phyloP scores from a whole-genome alignment of 352 stramenopile genomes.

The Globisporangium iwayamae region DNA sequence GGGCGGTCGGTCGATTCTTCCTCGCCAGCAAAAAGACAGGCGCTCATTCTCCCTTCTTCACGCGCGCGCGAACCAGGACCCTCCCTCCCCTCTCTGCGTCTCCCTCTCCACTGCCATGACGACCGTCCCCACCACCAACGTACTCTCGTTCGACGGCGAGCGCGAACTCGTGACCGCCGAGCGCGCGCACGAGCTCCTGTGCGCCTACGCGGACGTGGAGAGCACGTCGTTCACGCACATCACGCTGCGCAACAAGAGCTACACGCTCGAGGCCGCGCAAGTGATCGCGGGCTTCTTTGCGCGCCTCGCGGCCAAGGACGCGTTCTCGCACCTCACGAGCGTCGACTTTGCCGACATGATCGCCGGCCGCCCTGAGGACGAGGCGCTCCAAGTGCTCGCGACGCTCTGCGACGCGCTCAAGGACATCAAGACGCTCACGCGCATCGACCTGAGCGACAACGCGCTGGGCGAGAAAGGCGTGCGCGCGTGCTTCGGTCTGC shows the following conservation, averaged over 20 bases:
- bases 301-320: slow-evolving; percentile 39
- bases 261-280: slow-evolving; percentile 70
- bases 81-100: neutral
- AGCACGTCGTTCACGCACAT: slow-evolving; percentile 64
- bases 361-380: slow-evolving; percentile 72
- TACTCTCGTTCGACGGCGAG: slow-evolving; percentile 59
- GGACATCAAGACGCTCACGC: slow-evolving; percentile 67
- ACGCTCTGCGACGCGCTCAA: slow-evolving; percentile 75
- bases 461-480: slow-evolving; percentile 94
- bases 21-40: slow-evolving; percentile 6
- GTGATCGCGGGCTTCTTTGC: slow-evolving; percentile 75
- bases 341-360: slow-evolving; percentile 89
- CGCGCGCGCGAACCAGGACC: slow-evolving; percentile 10
- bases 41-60: slow-evolving; percentile 12
- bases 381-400: slow-evolving; percentile 78
- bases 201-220: slow-evolving; percentile 35
- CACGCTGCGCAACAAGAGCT: slow-evolving; percentile 88
- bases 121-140: slow-evolving; percentile 7
- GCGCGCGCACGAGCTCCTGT: slow-evolving; percentile 66
- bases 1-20: neutral
- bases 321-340: slow-evolving; percentile 57
- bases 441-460: slow-evolving; percentile 93
- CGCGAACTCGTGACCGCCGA: slow-evolving; percentile 75
- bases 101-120: neutral
- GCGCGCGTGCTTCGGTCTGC: slow-evolving; percentile 84